Percentiles rank a stretch among this genome's conserved stretches.
phyloP scores from a whole-genome alignment of 805 yeast species.

The Kluyveromyces nonfermentans region DNA sequence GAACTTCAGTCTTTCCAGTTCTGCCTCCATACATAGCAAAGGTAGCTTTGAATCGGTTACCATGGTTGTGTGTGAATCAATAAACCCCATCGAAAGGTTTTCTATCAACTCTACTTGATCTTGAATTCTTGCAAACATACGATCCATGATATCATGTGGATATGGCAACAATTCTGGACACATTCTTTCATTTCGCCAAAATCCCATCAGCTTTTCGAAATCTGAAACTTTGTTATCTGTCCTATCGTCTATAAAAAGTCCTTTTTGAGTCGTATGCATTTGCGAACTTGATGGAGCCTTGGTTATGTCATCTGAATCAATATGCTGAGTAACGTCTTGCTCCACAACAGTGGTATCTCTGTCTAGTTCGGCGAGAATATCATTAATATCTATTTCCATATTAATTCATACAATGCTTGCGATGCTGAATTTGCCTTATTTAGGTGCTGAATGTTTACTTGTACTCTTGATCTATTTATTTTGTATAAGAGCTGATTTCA shows the following conservation, averaged over 20 bases:
- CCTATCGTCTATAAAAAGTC: slow-evolving; percentile 1
- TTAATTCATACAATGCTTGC: background rate
- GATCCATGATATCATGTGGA: slow-evolving; percentile 47
- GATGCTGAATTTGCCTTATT: no score
- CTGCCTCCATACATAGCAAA: slow-evolving; percentile 81
- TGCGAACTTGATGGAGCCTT: slow-evolving; percentile 15
- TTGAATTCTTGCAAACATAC: slow-evolving; percentile 50
- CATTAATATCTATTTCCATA: slow-evolving; percentile 54
- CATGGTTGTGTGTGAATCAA: slow-evolving; percentile 30
- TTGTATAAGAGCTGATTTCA: no score
- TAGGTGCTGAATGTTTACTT: no score
- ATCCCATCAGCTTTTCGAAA: slow-evolving; percentile 36
- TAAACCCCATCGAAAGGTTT: slow-evolving; percentile 68
- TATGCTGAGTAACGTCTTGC: slow-evolving; percentile 8
- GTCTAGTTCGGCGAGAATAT: slow-evolving; percentile 60
- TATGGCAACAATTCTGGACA: slow-evolving; percentile 82
- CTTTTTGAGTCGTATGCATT: slow-evolving; percentile 7
- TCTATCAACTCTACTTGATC: slow-evolving; percentile 69
- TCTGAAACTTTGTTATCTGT: slow-evolving; percentile 10
- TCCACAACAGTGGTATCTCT: slow-evolving; percentile 31
- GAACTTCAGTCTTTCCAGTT: slow-evolving; percentile 78
- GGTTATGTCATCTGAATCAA: slow-evolving; percentile 5
- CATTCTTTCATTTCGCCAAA: slow-evolving; percentile 79
- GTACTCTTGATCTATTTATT: no score
- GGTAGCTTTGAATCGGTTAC: slow-evolving; percentile 49